Conservation (phyloP, 345 rosid genomes). For the Brassica incana region DNA sequence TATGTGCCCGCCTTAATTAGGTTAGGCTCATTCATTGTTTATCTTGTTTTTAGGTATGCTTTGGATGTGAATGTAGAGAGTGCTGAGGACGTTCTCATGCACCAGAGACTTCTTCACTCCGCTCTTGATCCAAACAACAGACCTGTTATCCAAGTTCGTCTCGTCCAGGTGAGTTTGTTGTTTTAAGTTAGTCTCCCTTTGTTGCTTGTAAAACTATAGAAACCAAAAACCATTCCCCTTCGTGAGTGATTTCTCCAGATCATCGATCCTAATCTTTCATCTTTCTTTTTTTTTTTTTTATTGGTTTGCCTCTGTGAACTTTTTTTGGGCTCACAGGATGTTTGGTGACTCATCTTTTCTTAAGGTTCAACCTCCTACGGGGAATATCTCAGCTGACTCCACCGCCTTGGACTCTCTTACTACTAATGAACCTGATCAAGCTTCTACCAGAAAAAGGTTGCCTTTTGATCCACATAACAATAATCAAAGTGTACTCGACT, state of each 20-base stretch:
- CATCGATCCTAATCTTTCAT: slow-evolving; percentile 8
- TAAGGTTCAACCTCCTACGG: slow-evolving; percentile 65
- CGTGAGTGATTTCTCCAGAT: too few species aligned
- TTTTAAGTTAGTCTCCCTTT: too few species aligned
- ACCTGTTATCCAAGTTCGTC: slow-evolving; percentile 43
- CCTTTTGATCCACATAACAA: neutral
- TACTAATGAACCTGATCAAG: slow-evolving; percentile 36
- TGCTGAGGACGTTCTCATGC: slow-evolving; percentile 93
- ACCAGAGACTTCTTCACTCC: slow-evolving; percentile 42
- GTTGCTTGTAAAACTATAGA: too few species aligned
- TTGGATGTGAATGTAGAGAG: slow-evolving; percentile 97
- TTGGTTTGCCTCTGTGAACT: slow-evolving; percentile 19
- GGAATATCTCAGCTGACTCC: slow-evolving; percentile 43
- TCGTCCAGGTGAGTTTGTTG: slow-evolving; percentile 57
- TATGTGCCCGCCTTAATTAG: neutral
- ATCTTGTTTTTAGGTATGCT: slow-evolving; percentile 66
- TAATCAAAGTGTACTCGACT: neutral
- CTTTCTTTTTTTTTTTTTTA: neutral
- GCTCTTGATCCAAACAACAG: slow-evolving; percentile 37
- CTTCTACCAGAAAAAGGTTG: slow-evolving; percentile 57
- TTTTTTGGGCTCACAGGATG: slow-evolving; percentile 35
- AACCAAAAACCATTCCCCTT: too few species aligned
- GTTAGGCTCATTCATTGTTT: neutral
- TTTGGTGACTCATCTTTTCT: slow-evolving; percentile 39
- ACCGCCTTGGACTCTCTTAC: slow-evolving; percentile 36